phyloP scores from a whole-genome alignment of 208 protist genomes.

The Leishmania aethiopica region DNA sequence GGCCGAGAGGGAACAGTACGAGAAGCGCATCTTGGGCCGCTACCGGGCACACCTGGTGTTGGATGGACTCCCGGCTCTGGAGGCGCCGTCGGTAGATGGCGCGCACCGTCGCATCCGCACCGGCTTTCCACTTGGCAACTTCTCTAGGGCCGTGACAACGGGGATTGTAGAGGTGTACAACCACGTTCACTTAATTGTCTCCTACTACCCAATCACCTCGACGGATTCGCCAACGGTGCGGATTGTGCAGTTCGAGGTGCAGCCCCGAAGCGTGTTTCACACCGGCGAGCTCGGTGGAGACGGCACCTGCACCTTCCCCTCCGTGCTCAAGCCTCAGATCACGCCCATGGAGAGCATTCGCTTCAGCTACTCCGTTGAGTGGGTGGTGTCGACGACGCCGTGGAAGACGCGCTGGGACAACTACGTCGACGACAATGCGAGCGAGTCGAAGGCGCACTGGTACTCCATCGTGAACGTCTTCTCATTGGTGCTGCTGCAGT shows the following conservation, averaged over 20 bases:
- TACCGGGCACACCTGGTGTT: constrained; percentile 64
- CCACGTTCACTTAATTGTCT: constrained; percentile 57
- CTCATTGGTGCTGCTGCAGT: constrained; percentile 94
- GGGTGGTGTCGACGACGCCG: constrained; percentile 48
- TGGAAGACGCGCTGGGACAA: constrained; percentile 96
- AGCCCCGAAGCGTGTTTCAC: constrained; percentile 38
- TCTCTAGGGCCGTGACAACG: neutral
- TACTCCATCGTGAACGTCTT: constrained; percentile 96
- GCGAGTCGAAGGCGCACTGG: constrained; percentile 89
- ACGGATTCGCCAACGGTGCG: constrained; percentile 6
- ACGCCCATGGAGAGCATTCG: constrained; percentile 17
- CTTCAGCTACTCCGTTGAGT: constrained; percentile 72
- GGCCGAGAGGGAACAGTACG: constrained; percentile 14
- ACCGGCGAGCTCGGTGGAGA: neutral
- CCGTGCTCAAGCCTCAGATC: neutral
- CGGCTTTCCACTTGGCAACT: constrained; percentile 17
- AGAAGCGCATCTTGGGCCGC: constrained; percentile 41
- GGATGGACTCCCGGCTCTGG: constrained; percentile 54
- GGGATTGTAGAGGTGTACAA: constrained; percentile 48
- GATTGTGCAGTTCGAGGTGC: constrained; percentile 56
- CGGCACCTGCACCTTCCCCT: neutral
- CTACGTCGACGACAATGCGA: constrained; percentile 74
- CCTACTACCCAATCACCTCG: constrained; percentile 37
- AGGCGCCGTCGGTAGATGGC: neutral
- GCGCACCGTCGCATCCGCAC: constrained; percentile 10